A percentile compares a stretch with the other conserved stretches of the same genome.
Conservation (phyloP, 2,329 filamentous ascomycete species). For the Fusarium siculi region DNA sequence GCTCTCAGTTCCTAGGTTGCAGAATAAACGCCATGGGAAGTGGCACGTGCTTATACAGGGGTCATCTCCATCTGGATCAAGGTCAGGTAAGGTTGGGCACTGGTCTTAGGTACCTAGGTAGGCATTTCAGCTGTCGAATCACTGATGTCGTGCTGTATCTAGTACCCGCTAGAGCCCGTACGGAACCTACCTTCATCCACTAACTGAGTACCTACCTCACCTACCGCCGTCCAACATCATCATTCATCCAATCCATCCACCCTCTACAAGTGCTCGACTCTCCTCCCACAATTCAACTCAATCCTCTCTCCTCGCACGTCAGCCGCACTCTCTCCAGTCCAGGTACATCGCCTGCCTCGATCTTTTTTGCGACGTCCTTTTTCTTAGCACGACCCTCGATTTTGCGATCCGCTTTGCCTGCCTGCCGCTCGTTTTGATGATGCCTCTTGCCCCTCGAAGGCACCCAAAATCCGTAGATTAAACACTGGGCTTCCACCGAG, state of each 20-base stretch:
- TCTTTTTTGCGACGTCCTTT: constrained; percentile 5
- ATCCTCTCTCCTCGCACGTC: constrained; percentile 23
- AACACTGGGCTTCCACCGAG: constrained; percentile 21
- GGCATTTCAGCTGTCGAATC: constrained; percentile 16
- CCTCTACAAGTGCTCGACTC: constrained; percentile 18
- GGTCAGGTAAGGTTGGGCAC: constrained; percentile 9
- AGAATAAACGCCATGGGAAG: constrained; percentile 16
- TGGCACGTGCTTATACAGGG: constrained; percentile 45
- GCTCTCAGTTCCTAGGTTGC: constrained; percentile 1
- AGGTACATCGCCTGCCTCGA: constrained; percentile 13
- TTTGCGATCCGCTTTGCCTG: constrained; percentile 19
- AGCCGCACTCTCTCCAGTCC: constrained; percentile 19
- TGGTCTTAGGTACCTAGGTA: background rate
- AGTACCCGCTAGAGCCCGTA: constrained; percentile 1
- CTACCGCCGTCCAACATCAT: constrained; percentile 10
- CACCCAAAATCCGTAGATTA: constrained; percentile 38
- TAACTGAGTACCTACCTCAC: background rate
- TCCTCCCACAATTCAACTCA: constrained; percentile 10
- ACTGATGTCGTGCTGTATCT: constrained; percentile 23
- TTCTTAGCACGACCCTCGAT: constrained; percentile 7
- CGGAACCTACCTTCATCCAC: background rate
- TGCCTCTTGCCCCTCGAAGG: constrained; percentile 43
- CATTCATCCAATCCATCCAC: background rate
- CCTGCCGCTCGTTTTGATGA: constrained; percentile 42
- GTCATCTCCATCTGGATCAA: constrained; percentile 25